Base-by-base conservation (phyloP, 164 flowering plant species). In the Vitis rotundifolia region DNA sequence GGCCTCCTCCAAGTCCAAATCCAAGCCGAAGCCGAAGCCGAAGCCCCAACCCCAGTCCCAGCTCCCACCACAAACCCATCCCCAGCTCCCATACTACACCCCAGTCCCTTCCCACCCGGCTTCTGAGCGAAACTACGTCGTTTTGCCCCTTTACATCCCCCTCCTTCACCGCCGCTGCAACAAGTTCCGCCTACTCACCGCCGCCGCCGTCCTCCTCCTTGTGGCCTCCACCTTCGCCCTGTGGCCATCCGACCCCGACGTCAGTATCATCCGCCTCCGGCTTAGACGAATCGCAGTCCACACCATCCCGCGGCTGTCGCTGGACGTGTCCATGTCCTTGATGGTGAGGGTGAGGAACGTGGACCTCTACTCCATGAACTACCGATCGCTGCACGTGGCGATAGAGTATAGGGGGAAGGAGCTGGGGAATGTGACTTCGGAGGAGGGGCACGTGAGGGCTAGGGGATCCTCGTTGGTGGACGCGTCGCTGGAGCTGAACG, bases 161-260 rank as follows among this genome's bases (percentile, higher is more conserved):
- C 69, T 68, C 68, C 49, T 56, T 22, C 65, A 52, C 52, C 66
- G 51, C 49, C 15, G 37, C 66, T 47, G 28, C 16, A 8, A 22
- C 49, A 15, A 16, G 12, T 26, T 8, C 47, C 63, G 11, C 65
- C 69, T 13, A 31, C 47, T 67, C 31, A 6, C 73, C 49, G 13
- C 61, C 59, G 9, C 71, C 49, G 28, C 83, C 65, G 26, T 86
- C 66, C 26, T 71, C 47, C 18, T 81, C 68, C 57, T 79, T 37
- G 47, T 77, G 59, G 56, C 65, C 52, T 66, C 79, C 57, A 49
- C 71, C 75, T 91, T 71, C 89, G 0, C 80, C 57, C 72, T 88
- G 73, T 90, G 85, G 86, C 98, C 97, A 19, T 86, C 92, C 71
- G 84, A 88, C 19, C 97, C 98, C 1, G 62, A 55, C 16, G 57